Base-by-base conservation (phyloP, 2,329 filamentous ascomycete genomes). In the Fragosphaeria purpurea region DNA sequence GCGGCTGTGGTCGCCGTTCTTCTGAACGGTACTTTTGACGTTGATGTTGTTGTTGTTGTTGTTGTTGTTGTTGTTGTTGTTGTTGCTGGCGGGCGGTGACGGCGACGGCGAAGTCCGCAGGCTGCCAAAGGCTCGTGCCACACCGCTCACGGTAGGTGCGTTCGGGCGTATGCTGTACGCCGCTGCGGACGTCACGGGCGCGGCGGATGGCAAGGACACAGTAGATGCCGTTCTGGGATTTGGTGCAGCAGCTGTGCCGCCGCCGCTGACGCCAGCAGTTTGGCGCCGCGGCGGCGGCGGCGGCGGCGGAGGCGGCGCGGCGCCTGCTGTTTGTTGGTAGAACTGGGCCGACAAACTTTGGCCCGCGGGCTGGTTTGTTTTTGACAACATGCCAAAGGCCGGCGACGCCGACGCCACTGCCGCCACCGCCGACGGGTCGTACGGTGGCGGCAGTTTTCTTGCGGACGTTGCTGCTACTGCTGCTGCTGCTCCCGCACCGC, bases 401-500 rank as follows among this genome's bases (percentile, higher is more conserved):
- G 65, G 62, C 39, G 68, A 63, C 31, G 73, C 22, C 22, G 22
- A 37, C 11, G 35, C 45, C 44, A 44, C 51, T 53, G 35, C 53
- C 57, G 22, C 63, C 60, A 11, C 73, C 74, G 65, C 62, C 39
- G 68, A 63, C 31, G 73, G 63, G 49, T 79, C 75, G 40, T 67
- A 75, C 2, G 75, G 67, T 4, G 75, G 74, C 41, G 76, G 76
- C 13, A 77, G 62, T 57, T 75, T 78, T 51, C 77, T 68, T 38
- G 72, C 66, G 11, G 64, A 63, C 2, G 40, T 35, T 30, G 47
- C 46, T 35, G 49, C 40, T 22, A 3, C 22, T 12, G 50, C 22
- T 3, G 40, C 40, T n/a, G 47, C 46, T 33, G 49, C 40, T n/a
- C n/a, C n/a, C 13, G 50, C 22, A 3, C 50, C 47, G 35, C 44